Conservation (phyloP, 2,329 filamentous ascomycete genomes). For the Aspergillus ibericus region DNA sequence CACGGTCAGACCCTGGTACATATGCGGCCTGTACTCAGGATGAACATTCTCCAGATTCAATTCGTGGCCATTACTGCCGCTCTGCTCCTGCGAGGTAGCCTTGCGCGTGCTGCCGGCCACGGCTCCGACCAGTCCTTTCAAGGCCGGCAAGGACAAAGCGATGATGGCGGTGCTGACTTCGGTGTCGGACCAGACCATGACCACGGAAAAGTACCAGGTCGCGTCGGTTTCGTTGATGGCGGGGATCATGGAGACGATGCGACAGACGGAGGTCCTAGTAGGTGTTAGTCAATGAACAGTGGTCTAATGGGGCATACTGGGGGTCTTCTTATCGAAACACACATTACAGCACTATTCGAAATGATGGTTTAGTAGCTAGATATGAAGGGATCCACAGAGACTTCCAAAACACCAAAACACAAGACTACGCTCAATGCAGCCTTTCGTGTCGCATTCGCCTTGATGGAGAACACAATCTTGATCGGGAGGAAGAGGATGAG, state of each 20-base stretch:
- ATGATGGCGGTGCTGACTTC: conserved; percentile 21
- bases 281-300: not conserved
- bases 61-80: not conserved
- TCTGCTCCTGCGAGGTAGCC: not conserved
- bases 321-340: not conserved
- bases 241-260: conserved; percentile 22
- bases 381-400: not conserved
- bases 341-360: conserved; percentile 10
- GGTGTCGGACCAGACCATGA: conserved; percentile 20
- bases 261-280: conserved; percentile 18
- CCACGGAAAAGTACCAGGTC: conserved; percentile 24
- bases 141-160: conserved; percentile 20
- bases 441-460: conserved; percentile 17
- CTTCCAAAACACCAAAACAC: conserved; percentile 21
- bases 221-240: conserved; percentile 15
- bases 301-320: too few relatives aligned
- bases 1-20: not conserved
- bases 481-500: conserved; percentile 19
- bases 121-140: conserved; percentile 4
- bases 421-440: conserved; percentile 9
- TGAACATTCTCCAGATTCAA: not conserved
- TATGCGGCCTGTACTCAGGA: not conserved
- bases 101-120: not conserved
- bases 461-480: conserved; percentile 18
- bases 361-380: not conserved